Base-by-base conservation (phyloP, 441 rosid species). In the Adansonia gregorii region DNA sequence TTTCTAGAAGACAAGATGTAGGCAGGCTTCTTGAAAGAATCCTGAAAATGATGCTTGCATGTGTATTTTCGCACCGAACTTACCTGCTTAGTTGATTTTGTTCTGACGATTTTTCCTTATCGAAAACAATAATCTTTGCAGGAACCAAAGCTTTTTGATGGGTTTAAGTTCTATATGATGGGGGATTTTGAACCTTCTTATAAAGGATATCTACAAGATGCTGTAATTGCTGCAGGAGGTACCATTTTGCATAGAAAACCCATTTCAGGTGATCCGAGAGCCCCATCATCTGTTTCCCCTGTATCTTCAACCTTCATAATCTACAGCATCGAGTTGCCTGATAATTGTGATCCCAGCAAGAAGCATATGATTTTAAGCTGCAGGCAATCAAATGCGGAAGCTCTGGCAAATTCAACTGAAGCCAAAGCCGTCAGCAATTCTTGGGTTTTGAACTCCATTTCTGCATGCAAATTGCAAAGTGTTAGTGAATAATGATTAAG, bases 371-470 rank as follows among this genome's bases (percentile, higher is more conserved):
- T 87, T 43, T 76, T 87, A 78, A 87, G 78, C 63, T 81, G 75
- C 20, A 85, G 96, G 86, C 68, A 74, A 70, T 72, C 76, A 52
- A 87, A 86, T 78, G 97, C 93, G 39, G 91, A 90, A 80, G 88
- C 85, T 14, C 80, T 94, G 69, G 97, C 97, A 0, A 84, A 80
- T 78, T 82, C 89, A 73, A 82, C 88, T 35, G 88, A 82, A 83
- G 89, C 95, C 48, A 92, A 82, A 86, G 91, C 87, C 45, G 90
- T 86, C 49, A 92, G 88, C 88, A 94, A 89, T 80, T 80, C 86
- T 39, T 95, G 99, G 99, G 84, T 95, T 85, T 82, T 94, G 84
- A 88, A 89, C 79, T 94, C 93, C 73, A 86, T 95, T 73, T 97
- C 98, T 68, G 89, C 91, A 45, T 86, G 87, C 89, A 87, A 86